Evolutionary conservation across 192 early-diverging fungal genomes (phyloP), one percentile per base, ranked within the genome.

Genomic region (Phlyctochytrium arcticum): DNA sequence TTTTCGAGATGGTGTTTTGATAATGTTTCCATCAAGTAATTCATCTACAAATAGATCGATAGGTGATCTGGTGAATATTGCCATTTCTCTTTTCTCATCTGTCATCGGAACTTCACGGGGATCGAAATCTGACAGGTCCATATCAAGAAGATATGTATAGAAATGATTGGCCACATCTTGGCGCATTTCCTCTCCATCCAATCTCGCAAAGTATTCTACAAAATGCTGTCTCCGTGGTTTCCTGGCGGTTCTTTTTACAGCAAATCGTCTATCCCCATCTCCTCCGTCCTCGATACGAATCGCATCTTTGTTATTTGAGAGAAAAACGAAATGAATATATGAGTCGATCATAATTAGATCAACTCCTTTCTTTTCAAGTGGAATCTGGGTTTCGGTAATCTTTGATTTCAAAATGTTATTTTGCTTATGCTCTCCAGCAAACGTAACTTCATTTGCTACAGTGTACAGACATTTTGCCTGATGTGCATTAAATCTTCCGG

Each of bases 41-140:
- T 64, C 50, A n/a, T 54, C 36, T 9, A 54, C 51, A 64, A 64
- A 64, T 4, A 54, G 35, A 21, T 64, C 62, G 6, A 64, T 23
- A 6, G 62, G 47, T 5, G 48, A 17, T 33, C n/a, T 54, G 10
- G 62, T 23, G n/a, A 33, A 54, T 23, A 12, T 32, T 37, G 3
- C 17, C 62, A 64, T 64, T 6, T 35, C 32, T 8, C 37, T 4
- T 30, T 64, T 64, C 29, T 64, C 62, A 10, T 54, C 62, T 19
- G 62, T 54, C 4, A 54, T 24, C 26, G 62, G 62, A 10, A 64
- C 29, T 6, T 54, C 30, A n/a, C 62, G 62, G 3, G 29, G 32
- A 39, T 64, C 39, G 50, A 64, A 64, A 6, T 31, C 6, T 23
- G 49, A 54, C 6, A 64, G 50, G 27, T n/a, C n/a, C n/a, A n/a